Evolutionary conservation across 2,329 filamentous ascomycete genomes (phyloP).

Genomic region (Fusarium kyushuense): DNA sequence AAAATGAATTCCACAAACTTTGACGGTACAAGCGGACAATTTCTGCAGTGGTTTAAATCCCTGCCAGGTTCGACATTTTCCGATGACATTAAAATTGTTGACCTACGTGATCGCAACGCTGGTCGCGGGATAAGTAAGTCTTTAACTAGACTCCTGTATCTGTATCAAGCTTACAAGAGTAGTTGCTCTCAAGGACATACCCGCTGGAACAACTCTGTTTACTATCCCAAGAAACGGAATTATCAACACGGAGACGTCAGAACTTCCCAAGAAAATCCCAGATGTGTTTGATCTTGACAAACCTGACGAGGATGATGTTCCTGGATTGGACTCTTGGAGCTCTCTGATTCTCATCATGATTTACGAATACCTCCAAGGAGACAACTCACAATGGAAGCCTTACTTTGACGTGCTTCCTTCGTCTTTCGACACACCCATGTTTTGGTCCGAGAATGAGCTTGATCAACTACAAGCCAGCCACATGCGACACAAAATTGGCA

Average conservation of each 20-base stretch:
- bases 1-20: conserved; percentile 52
- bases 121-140: conserved; percentile 67
- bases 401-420: conserved; percentile 82
- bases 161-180: conserved; percentile 55
- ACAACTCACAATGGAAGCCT: conserved; percentile 76
- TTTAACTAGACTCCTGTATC: background rate
- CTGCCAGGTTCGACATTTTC: conserved; percentile 67
- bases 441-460: conserved; percentile 81
- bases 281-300: conserved; percentile 61
- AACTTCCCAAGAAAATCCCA: conserved; percentile 69
- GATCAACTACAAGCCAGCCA: conserved; percentile 80
- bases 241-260: conserved; percentile 79
- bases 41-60: conserved; percentile 66
- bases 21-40: conserved; percentile 57
- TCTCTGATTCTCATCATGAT: conserved; percentile 81
- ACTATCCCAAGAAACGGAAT: conserved; percentile 79
- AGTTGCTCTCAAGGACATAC: conserved; percentile 80
- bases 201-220: conserved; percentile 82
- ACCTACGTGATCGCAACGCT: conserved; percentile 63
- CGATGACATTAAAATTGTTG: conserved; percentile 63
- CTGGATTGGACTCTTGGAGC: conserved; percentile 65
- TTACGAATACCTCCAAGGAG: conserved; percentile 74
- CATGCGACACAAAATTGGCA: conserved; percentile 81
- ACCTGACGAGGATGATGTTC: conserved; percentile 52
- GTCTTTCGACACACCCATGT: conserved; percentile 88